These are phyloP conservation scores for Peronospora destructor DNA, from an alignment of 352 stramenopile genomes.

Conservation along the genomic window DNA sequence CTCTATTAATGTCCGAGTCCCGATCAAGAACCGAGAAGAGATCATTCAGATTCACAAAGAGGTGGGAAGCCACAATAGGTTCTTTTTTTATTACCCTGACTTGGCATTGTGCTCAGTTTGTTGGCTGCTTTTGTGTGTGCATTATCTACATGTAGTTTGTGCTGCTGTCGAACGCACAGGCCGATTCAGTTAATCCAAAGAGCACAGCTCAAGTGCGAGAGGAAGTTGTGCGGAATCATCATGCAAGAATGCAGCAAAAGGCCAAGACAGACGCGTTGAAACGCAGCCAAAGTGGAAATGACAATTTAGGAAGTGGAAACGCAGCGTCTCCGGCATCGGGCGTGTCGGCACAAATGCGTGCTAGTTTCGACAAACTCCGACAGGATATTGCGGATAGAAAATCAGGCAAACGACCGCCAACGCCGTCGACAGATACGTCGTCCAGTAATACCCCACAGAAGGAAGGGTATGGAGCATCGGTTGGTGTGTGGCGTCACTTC, in stretches of 20 bases:
- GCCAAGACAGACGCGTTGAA: conserved; percentile 36
- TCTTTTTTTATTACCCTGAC: not conserved
- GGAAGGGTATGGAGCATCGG: conserved; percentile 17
- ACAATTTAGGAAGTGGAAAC: conserved; percentile 22
- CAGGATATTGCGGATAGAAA: conserved; percentile 63
- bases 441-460: conserved; percentile 11
- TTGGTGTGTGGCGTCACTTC: conserved; percentile 65
- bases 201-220: conserved; percentile 47
- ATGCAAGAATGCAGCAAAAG: conserved; percentile 59
- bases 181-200: conserved; percentile 75
- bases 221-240: conserved; percentile 66
- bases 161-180: conserved; percentile 69
- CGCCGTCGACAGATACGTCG: conserved; percentile 14
- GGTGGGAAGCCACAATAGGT: conserved; percentile 23
- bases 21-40: conserved; percentile 68
- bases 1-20: conserved; percentile 48
- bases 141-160: conserved; percentile 45
- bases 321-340: conserved; percentile 26
- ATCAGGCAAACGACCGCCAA: conserved; percentile 26
- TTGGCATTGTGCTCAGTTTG: conserved; percentile 3
- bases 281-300: conserved; percentile 10
- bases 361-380: conserved; percentile 67
- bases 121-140: not conserved
- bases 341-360: conserved; percentile 54
- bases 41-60: conserved; percentile 88